Percentiles rank a stretch among this genome's conserved stretches.
phyloP scores from a whole-genome alignment of 768 basidiomycete genomes.

The Termitomyces titanicus region DNA sequence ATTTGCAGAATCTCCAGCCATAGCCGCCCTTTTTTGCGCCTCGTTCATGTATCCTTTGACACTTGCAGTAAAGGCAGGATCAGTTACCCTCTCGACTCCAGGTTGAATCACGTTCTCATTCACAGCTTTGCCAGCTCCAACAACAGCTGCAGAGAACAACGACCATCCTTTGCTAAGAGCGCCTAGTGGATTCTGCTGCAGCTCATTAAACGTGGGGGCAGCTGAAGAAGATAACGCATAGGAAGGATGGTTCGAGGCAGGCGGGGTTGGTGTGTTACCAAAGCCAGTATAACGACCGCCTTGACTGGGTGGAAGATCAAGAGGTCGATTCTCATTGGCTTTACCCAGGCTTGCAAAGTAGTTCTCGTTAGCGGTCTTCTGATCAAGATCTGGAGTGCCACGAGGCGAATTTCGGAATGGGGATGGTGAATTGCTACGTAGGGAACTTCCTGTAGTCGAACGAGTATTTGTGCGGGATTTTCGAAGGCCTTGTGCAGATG shows the following conservation, averaged over 20 bases:
- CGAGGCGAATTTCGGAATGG: constrained; percentile 45
- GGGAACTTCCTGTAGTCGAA: constrained; percentile 38
- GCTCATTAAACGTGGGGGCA: constrained; percentile 73
- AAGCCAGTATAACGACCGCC: constrained; percentile 94
- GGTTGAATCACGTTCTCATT: constrained; percentile 90
- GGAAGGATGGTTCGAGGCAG: constrained; percentile 58
- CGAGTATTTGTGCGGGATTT: constrained; percentile 79
- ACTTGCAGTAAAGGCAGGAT: constrained; percentile 75
- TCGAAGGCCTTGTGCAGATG: constrained; percentile 79
- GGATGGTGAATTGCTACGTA: constrained; percentile 53
- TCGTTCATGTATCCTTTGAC: constrained; percentile 71
- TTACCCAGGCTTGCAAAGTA: constrained; percentile 85
- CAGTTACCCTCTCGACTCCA: constrained; percentile 73
- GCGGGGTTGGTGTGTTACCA: constrained; percentile 75
- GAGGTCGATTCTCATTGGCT: constrained; percentile 74
- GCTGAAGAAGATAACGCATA: constrained; percentile 73
- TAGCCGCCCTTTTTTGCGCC: constrained; percentile 60
- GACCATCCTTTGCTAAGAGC: constrained; percentile 96
- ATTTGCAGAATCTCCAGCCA: constrained; percentile 63
- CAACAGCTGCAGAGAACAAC: constrained; percentile 83
- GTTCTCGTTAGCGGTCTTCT: constrained; percentile 79
- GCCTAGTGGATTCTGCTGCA: constrained; percentile 82
- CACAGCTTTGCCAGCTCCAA: constrained; percentile 73
- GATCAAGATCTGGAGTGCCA: constrained; percentile 48
- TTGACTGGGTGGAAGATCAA: constrained; percentile 85